phyloP scores from a whole-genome alignment of 768 basidiomycete genomes.

The Psilocybe tampanensis region DNA sequence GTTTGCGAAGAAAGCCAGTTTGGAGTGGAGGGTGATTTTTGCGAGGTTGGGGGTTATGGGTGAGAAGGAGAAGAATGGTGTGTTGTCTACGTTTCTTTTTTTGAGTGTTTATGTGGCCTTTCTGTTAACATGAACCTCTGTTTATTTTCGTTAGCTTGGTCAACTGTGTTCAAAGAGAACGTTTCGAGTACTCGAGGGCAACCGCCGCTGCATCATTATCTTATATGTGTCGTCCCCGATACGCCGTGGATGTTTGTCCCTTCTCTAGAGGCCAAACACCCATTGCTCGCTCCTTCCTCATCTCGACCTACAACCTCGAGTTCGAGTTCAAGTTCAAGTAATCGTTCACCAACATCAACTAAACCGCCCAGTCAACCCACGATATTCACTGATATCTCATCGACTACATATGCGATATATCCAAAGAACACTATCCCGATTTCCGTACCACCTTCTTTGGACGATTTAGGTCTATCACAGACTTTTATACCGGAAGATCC shows the following conservation, averaged over 20 bases:
- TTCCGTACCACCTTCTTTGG: conserved; percentile 32
- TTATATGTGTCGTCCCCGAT: conserved; percentile 62
- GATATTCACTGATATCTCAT: conserved; percentile 43
- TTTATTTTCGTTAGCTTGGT: conserved; percentile 73
- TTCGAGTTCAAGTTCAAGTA: conserved; percentile 19
- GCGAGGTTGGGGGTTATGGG: conserved; percentile 67
- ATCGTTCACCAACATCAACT: background rate
- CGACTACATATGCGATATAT: conserved; percentile 53
- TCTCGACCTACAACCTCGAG: conserved; percentile 18
- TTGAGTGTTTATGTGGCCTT: conserved; percentile 6
- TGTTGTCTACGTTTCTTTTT: conserved; percentile 26
- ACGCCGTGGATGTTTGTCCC: conserved; percentile 62
- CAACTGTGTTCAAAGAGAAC: conserved; percentile 46
- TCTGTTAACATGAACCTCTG: background rate
- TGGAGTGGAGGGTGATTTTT: conserved; percentile 83
- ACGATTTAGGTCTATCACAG: conserved; percentile 36
- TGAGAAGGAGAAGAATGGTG: conserved; percentile 66
- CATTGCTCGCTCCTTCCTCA: conserved; percentile 29
- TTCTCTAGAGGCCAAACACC: conserved; percentile 19
- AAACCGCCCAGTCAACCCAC: conserved; percentile 17
- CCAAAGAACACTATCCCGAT: conserved; percentile 45
- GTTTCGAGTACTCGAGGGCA: conserved; percentile 40
- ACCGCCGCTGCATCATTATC: conserved; percentile 58
- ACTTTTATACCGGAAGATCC: conserved; percentile 36
- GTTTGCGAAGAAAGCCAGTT: conserved; percentile 63